Base-by-base conservation (phyloP, 768 basidiomycete species). In the Termitomyces sp. region DNA sequence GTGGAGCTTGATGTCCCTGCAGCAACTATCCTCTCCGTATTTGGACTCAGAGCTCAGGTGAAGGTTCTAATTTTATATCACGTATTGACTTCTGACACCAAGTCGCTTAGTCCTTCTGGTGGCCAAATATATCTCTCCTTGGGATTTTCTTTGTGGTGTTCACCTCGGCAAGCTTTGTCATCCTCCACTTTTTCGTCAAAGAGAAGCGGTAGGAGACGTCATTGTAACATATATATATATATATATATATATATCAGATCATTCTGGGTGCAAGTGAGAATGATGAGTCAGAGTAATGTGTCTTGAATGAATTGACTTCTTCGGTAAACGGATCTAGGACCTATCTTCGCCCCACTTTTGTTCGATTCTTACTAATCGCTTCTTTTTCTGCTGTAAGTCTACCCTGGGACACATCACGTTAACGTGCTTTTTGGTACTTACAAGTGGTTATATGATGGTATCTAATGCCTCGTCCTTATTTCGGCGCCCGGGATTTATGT, bases 1-100 rank as follows among this genome's bases (percentile, higher is more conserved):
- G 90, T 99, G 3, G 97, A 98, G 66, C 79, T 99, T 44, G 95
- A 98, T 66, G 87, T 99, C 0, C 96, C 97, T 1, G 94, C 94
- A 5, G 96, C 97, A 0, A 90, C 94, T 2, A 98, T 99, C 65
- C 75, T 99, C 22, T 95, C 93, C 8, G 87, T 88, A 27, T 99
- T 99, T 64, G 97, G 97, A 5, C 84, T 99, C 53, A 82, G 87
- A 58, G 88, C 95, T 27, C 92, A 94, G 78, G 90, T 80, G 64
- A 34, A 20, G 41, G 27, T 29, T 24, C 47, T 16, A 74, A 71
- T 69, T n/a, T 8, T 54, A 4, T 31, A 12, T 41, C 22, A 2
- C 18, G 4, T 53, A 24, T 47, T 29, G 18, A 27, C 14, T 36
- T 65, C 36, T 67, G 42, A 42, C 26, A 22, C 5, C 42, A 13